Conservation (phyloP, 176 grass and related monocot species). For the Avena sativa region DNA sequence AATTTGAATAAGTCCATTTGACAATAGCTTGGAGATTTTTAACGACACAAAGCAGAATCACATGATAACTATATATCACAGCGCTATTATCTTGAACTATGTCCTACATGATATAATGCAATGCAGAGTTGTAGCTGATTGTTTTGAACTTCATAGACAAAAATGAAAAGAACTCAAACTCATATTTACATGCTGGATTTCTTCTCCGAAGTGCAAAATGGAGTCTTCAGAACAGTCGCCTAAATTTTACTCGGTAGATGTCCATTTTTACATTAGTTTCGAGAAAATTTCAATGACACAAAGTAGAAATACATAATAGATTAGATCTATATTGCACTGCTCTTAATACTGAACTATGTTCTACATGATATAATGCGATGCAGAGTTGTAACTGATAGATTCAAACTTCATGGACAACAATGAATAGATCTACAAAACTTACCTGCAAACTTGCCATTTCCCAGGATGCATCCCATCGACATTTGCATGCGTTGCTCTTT, state of each 20-base stretch:
- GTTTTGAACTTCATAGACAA: background rate
- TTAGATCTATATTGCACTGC: too few species aligned
- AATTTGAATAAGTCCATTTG: conserved; percentile 1
- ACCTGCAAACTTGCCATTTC: conserved; percentile 87
- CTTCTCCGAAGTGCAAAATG: too few species aligned
- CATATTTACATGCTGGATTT: background rate
- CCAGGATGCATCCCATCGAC: conserved; percentile 44
- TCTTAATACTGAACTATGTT: background rate
- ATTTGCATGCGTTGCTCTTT: conserved; percentile 75
- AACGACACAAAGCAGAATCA: conserved; percentile 19
- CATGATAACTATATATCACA: background rate
- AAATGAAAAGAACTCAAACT: conserved; percentile 29
- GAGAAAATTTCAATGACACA: too few species aligned
- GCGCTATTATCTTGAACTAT: background rate
- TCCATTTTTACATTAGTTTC: too few species aligned
- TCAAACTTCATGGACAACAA: background rate
- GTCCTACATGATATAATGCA: too few species aligned
- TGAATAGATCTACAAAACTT: background rate
- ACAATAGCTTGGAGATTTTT: background rate
- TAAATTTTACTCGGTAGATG: too few species aligned
- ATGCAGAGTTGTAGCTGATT: too few species aligned
- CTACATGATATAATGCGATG: background rate
- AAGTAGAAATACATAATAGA: too few species aligned
- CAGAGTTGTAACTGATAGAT: background rate
- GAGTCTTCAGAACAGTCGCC: too few species aligned